Evolutionary conservation across 768 basidiomycete species (phyloP).

Genomic region (Leccinum truebloodii): DNA sequence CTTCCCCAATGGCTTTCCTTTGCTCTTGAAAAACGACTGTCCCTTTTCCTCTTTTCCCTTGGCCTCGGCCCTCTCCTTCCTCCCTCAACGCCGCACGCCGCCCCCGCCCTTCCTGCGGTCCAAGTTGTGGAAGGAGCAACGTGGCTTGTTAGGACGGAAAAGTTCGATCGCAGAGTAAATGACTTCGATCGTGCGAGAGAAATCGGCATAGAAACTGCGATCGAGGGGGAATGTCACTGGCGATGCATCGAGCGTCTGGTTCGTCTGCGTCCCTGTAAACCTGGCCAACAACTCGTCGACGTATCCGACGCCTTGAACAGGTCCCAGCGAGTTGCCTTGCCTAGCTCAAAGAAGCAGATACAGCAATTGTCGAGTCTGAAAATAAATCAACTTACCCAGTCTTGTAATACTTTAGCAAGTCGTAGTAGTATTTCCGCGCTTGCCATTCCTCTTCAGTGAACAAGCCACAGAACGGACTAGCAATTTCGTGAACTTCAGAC

Average conservation of each 20-base stretch:
- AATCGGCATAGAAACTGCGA: conserved; percentile 72
- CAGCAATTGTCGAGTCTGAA: background rate
- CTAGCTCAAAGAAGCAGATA: conserved; percentile 34
- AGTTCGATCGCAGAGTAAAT: conserved; percentile 67
- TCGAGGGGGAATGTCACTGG: conserved; percentile 73
- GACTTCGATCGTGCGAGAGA: conserved; percentile 70
- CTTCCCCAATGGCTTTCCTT: too few species aligned
- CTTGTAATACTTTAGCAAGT: conserved; percentile 77
- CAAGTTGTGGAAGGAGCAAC: too few species aligned
- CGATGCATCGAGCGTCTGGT: conserved; percentile 67
- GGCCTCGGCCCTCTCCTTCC: too few species aligned
- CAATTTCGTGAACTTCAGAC: conserved; percentile 41
- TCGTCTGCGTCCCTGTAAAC: conserved; percentile 76
- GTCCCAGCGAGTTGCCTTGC: conserved; percentile 68
- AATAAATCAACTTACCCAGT: conserved; percentile 53
- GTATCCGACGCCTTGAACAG: conserved; percentile 83
- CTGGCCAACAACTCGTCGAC: conserved; percentile 88
- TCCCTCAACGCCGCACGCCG: too few species aligned
- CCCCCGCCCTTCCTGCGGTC: too few species aligned
- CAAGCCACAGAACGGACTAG: conserved; percentile 70
- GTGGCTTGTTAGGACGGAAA: conserved; percentile 38
- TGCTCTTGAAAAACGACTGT: too few species aligned
- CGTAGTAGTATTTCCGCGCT: conserved; percentile 67
- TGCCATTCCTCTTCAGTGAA: conserved; percentile 66
- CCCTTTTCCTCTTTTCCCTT: too few species aligned